phyloP scores from a whole-genome alignment of 352 stramenopile species.

The Phytophthora podocarpi region DNA sequence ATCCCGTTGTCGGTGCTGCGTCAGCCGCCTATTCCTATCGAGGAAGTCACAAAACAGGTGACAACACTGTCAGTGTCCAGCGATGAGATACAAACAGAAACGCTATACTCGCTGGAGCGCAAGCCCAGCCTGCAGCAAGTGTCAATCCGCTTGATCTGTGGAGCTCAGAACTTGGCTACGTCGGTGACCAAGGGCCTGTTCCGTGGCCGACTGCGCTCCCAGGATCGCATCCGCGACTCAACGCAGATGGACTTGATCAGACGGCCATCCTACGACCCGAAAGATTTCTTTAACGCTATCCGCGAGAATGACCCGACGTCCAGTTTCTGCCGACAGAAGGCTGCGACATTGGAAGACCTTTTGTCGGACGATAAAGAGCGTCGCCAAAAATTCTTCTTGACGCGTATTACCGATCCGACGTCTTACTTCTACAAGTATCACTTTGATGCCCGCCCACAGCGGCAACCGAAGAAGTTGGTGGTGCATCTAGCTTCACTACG shows the following conservation, averaged over 20 bases:
- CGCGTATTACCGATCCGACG: constrained; percentile 84
- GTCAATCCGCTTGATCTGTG: constrained; percentile 77
- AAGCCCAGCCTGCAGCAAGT: constrained; percentile 62
- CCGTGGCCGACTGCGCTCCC: constrained; percentile 65
- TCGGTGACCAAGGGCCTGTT: constrained; percentile 79
- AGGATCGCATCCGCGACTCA: constrained; percentile 48
- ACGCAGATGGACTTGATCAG: constrained; percentile 80
- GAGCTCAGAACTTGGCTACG: constrained; percentile 73
- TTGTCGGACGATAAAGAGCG: constrained; percentile 62
- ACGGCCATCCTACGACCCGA: constrained; percentile 60
- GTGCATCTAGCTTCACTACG: constrained; percentile 63
- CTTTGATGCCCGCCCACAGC: constrained; percentile 72
- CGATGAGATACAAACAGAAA: constrained; percentile 16
- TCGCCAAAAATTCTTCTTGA: constrained; percentile 84
- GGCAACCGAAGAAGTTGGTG: constrained; percentile 62
- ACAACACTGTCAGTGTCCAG: constrained; percentile 6
- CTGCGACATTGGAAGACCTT: constrained; percentile 80
- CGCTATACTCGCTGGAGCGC: constrained; percentile 25
- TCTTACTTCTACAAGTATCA: constrained; percentile 93
- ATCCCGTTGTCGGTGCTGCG: constrained; percentile 78
- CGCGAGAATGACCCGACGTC: constrained; percentile 83
- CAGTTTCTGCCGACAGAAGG: constrained; percentile 78
- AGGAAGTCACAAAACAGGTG: constrained; percentile 34
- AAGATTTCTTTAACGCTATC: constrained; percentile 82
- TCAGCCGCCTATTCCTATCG: constrained; percentile 60